Percentiles rank a stretch among this genome's conserved stretches.
Evolutionary conservation across 345 rosid genomes (phyloP).

Genomic region (Aethionema arabicum): DNA sequence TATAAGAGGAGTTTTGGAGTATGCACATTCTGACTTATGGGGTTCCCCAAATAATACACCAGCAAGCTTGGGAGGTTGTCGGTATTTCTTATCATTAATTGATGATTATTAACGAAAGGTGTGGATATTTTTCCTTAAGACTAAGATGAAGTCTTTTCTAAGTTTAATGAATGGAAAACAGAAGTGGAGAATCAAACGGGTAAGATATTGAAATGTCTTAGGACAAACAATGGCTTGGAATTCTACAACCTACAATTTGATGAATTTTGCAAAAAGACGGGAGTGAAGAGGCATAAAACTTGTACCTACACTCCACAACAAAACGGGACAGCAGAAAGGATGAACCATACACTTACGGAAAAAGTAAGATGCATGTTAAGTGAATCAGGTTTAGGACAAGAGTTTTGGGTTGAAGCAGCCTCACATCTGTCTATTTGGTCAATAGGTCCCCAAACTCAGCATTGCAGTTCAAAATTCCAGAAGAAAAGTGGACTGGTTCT

Average conservation of each 20-base stretch:
- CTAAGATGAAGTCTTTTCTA: no score
- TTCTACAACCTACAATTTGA: neutral
- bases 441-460: neutral
- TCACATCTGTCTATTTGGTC: neutral
- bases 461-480: neutral
- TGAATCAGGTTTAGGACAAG: neutral
- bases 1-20: no score
- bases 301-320: neutral
- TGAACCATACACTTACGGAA: neutral
- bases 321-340: neutral
- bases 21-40: no score
- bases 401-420: neutral
- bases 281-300: neutral
- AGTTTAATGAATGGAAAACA: no score
- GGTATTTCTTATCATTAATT: no score
- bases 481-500: neutral
- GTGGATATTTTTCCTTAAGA: no score
- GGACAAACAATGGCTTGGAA: neutral
- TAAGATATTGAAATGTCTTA: no score
- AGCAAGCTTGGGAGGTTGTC: no score
- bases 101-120: no score
- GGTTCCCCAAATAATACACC: no score
- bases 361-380: neutral
- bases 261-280: neutral
- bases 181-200: no score